Percentiles rank a stretch among this genome's conserved stretches.
Conservation (phyloP, 2,329 filamentous ascomycete genomes). For the Trichophyton mentagrophytes region DNA sequence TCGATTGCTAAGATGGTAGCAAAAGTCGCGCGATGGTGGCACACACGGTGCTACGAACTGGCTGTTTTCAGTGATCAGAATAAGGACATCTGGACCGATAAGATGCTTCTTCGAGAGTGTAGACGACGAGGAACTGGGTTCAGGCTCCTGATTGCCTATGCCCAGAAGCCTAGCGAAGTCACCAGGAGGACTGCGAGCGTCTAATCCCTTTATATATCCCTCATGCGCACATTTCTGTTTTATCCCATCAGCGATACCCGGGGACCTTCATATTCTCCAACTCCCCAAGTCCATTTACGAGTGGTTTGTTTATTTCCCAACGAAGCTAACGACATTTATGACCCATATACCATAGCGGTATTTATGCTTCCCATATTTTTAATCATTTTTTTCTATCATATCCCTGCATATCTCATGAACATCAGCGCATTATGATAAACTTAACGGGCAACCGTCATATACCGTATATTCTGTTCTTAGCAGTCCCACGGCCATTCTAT, state of each 20-base stretch:
- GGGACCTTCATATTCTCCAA: neutral
- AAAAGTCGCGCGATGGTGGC: constrained; percentile 92
- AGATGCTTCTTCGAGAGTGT: constrained; percentile 64
- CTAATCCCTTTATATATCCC: constrained; percentile 13
- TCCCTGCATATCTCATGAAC: neutral
- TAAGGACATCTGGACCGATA: constrained; percentile 63
- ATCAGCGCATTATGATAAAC: neutral
- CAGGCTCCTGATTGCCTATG: constrained; percentile 82
- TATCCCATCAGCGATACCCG: neutral
- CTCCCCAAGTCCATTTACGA: neutral
- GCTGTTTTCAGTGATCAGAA: constrained; percentile 40
- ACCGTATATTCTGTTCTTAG: neutral
- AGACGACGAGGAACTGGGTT: constrained; percentile 77
- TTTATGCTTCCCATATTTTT: neutral
- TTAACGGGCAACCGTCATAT: neutral
- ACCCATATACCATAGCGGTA: neutral
- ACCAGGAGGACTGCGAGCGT: constrained; percentile 34
- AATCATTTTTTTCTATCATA: neutral
- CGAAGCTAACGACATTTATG: constrained; percentile 3
- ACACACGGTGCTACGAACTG: constrained; percentile 78
- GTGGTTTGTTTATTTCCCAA: neutral
- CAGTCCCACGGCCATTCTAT: neutral
- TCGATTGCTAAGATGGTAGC: constrained; percentile 87
- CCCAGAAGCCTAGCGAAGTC: constrained; percentile 55
- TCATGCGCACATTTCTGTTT: neutral